Percentiles rank a stretch among this genome's conserved stretches.
These are phyloP conservation scores for Xylaria longipes DNA, from an alignment of 495 filamentous ascomycete genomes.

Conservation along the genomic window DNA sequence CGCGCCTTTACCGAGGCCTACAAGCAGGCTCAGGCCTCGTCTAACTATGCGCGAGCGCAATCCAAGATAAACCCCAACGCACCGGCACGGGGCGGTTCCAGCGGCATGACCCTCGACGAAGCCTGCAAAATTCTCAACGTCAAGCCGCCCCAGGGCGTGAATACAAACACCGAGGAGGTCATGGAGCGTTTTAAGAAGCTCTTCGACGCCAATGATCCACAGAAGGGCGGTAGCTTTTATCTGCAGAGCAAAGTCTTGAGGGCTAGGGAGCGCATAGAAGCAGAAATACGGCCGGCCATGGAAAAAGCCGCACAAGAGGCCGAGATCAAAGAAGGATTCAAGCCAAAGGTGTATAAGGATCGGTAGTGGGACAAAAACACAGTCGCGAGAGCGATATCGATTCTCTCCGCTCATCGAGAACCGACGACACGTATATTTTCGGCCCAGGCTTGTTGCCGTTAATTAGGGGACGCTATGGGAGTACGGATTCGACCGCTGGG, in stretches of 20 bases:
- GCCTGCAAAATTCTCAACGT: constrained; percentile 98
- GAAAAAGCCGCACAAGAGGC: constrained; percentile 63
- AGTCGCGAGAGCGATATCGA: constrained; percentile 19
- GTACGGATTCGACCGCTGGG: constrained; percentile 15
- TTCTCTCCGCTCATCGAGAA: constrained; percentile 11
- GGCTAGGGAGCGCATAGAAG: constrained; percentile 89
- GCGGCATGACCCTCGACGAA: constrained; percentile 89
- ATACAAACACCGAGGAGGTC: constrained; percentile 75
- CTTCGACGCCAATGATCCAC: constrained; percentile 91
- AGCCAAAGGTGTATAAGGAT: constrained; percentile 93
- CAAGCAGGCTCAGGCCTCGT: constrained; percentile 86
- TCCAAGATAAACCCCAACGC: constrained; percentile 56
- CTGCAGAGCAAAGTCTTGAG: constrained; percentile 95
- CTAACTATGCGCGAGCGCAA: constrained; percentile 77
- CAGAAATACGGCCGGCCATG: constrained; percentile 65
- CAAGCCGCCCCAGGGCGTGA: constrained; percentile 80
- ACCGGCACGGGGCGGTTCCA: constrained; percentile 53
- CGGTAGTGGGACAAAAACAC: constrained; percentile 54
- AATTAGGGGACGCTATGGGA: constrained; percentile 11
- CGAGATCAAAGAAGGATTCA: constrained; percentile 84
- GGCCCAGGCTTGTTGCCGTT: not conserved
- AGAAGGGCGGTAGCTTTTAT: constrained; percentile 97
- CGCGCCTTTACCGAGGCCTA: constrained; percentile 92
- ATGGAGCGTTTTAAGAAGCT: constrained; percentile 91
- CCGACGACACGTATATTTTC: constrained; percentile 16